Base-by-base conservation (phyloP, 2,329 filamentous ascomycete genomes). In the Xylariaceae sp. region DNA sequence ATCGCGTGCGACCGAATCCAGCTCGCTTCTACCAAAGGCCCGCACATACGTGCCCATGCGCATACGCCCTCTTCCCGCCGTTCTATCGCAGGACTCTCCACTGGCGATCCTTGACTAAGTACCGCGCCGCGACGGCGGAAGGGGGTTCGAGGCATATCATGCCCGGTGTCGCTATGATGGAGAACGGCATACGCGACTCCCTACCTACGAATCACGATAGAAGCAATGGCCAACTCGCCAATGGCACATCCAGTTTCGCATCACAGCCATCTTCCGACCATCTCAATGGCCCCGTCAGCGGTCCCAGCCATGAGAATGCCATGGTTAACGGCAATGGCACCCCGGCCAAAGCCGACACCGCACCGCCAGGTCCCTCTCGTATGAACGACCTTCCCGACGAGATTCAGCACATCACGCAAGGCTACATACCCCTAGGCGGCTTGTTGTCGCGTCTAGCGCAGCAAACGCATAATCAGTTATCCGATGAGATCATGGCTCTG, bases 381-480 rank as follows among this genome's bases (percentile, higher is more conserved):
- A 74, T 80, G 67, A 77, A 79, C 55, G 71, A 81, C 45, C 63
- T 81, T 2, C 79, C 79, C 9, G 73, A 78, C 43, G 77, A 81
- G 56, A 79, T 85, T 29, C 64, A 69, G 29, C 88, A 95, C 57
- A 85, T 95, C 44, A 83, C 83, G 0, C 71, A 83, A 43, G 83
- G 81, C 26, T 94, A 89, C 61, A 75, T 91, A 42, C 83, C 88
- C 3, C 73, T 97, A 16, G 81, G 83, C 4, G 76, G 76, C 12
- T 69, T 98, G 34, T 74, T 97, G 39, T 78, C 81, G 49, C 82
- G 93, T 52, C 76, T 93, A 29, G 84, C 87, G 26, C 89, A 96
- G 64, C 81, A 84, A 56, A 89, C 87, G 37, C 90, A 90, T 64
- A 88, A 87, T 59, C 79, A 84, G 41, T 72, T 97, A 24, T 74